phyloP scores from a whole-genome alignment of 305 asterid genomes.

The Fraxinus ornus region DNA sequence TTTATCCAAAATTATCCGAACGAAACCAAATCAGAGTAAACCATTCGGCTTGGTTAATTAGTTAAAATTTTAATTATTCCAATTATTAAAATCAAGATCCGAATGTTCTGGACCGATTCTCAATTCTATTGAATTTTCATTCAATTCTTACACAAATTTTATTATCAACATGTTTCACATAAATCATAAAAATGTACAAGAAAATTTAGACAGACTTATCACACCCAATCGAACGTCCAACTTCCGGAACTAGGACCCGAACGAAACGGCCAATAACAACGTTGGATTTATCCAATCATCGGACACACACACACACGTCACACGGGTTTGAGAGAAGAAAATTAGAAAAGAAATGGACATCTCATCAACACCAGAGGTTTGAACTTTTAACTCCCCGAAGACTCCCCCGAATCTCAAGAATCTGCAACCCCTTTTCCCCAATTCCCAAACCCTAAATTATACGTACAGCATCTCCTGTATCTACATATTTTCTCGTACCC shows the following conservation, averaged over 20 bases:
- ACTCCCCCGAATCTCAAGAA: not conserved
- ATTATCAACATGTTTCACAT: not conserved
- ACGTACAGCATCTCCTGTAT: not conserved
- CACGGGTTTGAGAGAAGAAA: not conserved
- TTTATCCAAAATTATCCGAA: not conserved
- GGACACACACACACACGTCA: not conserved
- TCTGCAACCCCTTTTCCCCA: slow-evolving; percentile 13
- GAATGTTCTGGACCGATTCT: not conserved
- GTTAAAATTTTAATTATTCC: too few relatives aligned
- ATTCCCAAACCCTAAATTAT: slow-evolving; percentile 34
- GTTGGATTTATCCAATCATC: not conserved
- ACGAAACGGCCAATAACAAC: not conserved
- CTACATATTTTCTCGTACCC: not conserved
- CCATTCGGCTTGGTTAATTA: not conserved
- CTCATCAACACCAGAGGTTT: slow-evolving; percentile 1
- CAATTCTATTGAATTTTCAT: not conserved
- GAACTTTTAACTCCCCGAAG: slow-evolving; percentile 2
- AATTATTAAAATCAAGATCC: not conserved
- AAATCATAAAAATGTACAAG: too few relatives aligned
- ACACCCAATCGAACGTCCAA: too few relatives aligned
- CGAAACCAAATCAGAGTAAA: not conserved
- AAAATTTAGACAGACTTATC: too few relatives aligned
- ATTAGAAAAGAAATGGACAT: slow-evolving; percentile 9
- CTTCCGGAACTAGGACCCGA: not conserved
- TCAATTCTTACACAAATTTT: not conserved